Conservation (phyloP, 257 asterid species). For the Fraxinus anomala region DNA sequence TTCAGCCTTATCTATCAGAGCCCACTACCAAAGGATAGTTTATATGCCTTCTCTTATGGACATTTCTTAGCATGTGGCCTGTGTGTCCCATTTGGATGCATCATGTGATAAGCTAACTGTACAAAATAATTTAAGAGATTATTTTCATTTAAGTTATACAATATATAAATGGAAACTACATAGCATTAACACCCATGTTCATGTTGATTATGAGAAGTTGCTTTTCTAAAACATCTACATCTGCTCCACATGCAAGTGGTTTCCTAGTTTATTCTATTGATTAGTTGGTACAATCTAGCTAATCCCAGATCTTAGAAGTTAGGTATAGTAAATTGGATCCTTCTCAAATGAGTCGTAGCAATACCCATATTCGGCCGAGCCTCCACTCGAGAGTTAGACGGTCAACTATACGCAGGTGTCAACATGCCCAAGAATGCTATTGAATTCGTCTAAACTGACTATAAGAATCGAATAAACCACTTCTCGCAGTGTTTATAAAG, state of each 20-base stretch:
- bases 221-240: conserved; percentile 27
- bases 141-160: conserved; percentile 24
- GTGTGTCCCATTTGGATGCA: conserved; percentile 22
- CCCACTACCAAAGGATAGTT: too few relatives aligned
- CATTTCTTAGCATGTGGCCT: conserved; percentile 22
- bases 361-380: background rate
- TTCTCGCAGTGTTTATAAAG: too few relatives aligned
- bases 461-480: too few relatives aligned
- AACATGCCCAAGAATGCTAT: too few relatives aligned
- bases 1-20: too few relatives aligned
- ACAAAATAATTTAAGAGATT: conserved; percentile 1
- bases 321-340: background rate
- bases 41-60: background rate
- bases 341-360: background rate
- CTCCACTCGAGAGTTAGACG: too few relatives aligned
- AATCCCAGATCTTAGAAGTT: background rate
- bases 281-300: background rate
- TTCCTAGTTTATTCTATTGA: background rate
- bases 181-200: conserved; percentile 49
- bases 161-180: conserved; percentile 28
- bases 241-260: conserved; percentile 47
- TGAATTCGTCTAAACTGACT: too few relatives aligned
- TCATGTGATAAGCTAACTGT: conserved; percentile 46
- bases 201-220: conserved; percentile 38
- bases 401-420: too few relatives aligned